Base-by-base conservation (phyloP, 805 yeast genomes). In the Hanseniaspora taiwanica region DNA sequence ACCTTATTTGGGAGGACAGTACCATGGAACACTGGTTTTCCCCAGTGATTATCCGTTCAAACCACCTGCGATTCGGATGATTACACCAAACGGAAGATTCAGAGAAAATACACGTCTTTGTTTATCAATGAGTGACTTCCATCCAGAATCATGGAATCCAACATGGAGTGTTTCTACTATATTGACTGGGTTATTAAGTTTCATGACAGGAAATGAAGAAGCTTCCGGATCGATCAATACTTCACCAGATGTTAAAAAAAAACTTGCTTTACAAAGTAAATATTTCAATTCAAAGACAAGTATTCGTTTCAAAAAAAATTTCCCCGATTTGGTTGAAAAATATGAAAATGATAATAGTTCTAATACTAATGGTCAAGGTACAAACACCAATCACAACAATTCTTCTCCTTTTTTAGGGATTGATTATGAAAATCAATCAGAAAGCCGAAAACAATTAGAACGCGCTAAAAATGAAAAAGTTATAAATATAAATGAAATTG, bases 141-240 rank as follows among this genome's bases (percentile, higher is more conserved):
- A 87, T 51, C 96, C 95, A 3, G 91, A 86, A 57, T 65, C 81
- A 1, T 87, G 97, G 97, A 86, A 87, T 58, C 96, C 97, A 1
- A 85, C 94, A 6, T 87, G 96, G 96, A 76, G 86, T 35, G 96
- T 87, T 20, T 68, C 84, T 25, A 86, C 96, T 0, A 87, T 87
- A 17, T 66, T 87, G 49, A 82, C 78, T 9, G 97, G 96, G 0
- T 64, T 87, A 27, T 64, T 87, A 48, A 83, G 94, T 55, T 87
- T 87, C 53, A 87, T 87, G 97, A 84, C 94, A 1, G 79, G 91
- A 8, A 73, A 74, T 44, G 96, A 87, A 49, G 63, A 71, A 20
- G 83, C 96, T 2, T 79, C 95, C 0, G 96, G 96, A 0, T 76
- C 89, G 7, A 74, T 86, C 10, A 64, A 60, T 7, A 74, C 94